Conservation (phyloP, 306 rosid genomes). For the Lablab purpureus region DNA sequence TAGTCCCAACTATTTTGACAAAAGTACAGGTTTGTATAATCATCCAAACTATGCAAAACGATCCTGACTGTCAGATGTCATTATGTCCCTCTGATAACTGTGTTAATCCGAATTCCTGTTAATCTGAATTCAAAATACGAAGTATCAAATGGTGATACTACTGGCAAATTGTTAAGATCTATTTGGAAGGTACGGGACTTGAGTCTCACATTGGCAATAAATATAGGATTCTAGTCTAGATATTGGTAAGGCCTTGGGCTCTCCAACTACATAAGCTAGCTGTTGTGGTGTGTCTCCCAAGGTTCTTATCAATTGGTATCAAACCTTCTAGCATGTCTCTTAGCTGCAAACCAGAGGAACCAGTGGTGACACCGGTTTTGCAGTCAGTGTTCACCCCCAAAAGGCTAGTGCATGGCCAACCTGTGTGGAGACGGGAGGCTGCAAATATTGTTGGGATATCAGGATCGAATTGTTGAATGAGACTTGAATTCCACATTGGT, state of each 20-base stretch:
- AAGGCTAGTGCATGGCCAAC: not conserved
- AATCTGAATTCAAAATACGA: not conserved
- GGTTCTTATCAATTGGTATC: not conserved
- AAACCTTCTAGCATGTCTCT: not conserved
- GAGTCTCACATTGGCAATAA: not conserved
- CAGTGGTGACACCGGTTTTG: not conserved
- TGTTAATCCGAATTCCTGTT: conserved; percentile 8
- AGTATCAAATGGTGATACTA: conserved; percentile 9
- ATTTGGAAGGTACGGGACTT: not conserved
- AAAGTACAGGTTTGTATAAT: not conserved
- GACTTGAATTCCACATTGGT: not conserved
- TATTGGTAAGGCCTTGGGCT: not conserved
- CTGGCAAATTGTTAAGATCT: not conserved
- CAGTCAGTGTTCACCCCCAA: not conserved
- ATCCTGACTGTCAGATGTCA: not conserved
- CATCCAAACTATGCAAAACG: not conserved
- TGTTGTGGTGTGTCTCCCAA: not conserved
- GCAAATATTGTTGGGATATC: not conserved
- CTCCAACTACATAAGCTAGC: not conserved
- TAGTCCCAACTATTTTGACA: not conserved
- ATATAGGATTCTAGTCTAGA: not conserved
- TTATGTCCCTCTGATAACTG: conserved; percentile 5
- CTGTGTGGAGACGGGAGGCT: not conserved
- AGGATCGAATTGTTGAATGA: not conserved
- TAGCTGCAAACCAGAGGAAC: not conserved